These are phyloP conservation scores for Striga hermonthica DNA, from an alignment of 305 asterid species.

Conservation along the genomic window DNA sequence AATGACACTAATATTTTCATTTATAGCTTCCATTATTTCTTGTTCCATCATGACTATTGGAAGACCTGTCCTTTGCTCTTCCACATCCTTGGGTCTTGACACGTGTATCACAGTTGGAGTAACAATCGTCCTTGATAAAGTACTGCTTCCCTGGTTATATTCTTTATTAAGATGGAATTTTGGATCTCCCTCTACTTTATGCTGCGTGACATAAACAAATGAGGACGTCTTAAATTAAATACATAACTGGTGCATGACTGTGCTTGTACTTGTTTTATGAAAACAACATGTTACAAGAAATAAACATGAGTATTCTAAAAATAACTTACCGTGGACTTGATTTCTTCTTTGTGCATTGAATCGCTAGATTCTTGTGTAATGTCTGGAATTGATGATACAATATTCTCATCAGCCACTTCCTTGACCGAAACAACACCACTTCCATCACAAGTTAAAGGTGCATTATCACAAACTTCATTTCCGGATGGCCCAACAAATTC, in stretches of 20 bases:
- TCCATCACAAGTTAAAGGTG: slow-evolving; percentile 29
- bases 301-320: slow-evolving; percentile 6
- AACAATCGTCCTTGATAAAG: slow-evolving; percentile 33
- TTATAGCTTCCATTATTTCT: slow-evolving; percentile 93
- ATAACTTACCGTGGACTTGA: slow-evolving; percentile 42
- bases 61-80: slow-evolving; percentile 64
- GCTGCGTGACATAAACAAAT: slow-evolving; percentile 39
- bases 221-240: slow-evolving; percentile 14
- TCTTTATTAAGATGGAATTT: slow-evolving; percentile 25
- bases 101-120: slow-evolving; percentile 69
- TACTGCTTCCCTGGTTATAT: slow-evolving; percentile 29
- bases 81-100: slow-evolving; percentile 72
- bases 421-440: slow-evolving; percentile 31
- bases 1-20: slow-evolving; percentile 61
- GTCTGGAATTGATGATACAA: slow-evolving; percentile 33
- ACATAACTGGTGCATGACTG: slow-evolving; percentile 6
- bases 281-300: slow-evolving; percentile 2
- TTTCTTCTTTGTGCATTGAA: slow-evolving; percentile 27
- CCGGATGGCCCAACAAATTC: slow-evolving; percentile 33
- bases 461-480: slow-evolving; percentile 28
- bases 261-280: background rate
- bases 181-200: slow-evolving; percentile 32
- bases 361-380: slow-evolving; percentile 28
- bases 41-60: slow-evolving; percentile 97
- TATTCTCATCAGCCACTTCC: slow-evolving; percentile 34